A percentile compares a stretch with the other conserved stretches of the same genome.
These are phyloP conservation scores for Wallemia ichthyophaga DNA, from an alignment of 1,284 basidiomycete species.

Conservation along the genomic window DNA sequence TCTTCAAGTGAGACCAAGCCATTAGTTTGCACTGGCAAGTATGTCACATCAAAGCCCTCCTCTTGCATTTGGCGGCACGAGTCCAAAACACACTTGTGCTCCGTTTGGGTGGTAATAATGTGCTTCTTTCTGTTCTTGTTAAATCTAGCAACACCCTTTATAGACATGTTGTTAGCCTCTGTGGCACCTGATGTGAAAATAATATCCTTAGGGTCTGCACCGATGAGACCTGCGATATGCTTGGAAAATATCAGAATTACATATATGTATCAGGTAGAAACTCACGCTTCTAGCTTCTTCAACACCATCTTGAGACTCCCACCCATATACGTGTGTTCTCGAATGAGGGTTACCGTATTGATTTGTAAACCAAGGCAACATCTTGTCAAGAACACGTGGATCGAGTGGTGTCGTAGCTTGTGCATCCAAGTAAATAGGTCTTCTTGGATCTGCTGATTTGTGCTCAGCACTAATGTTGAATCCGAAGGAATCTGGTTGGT, in stretches of 20 bases:
- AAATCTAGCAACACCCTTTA: constrained; percentile 90
- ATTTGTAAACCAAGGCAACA: constrained; percentile 86
- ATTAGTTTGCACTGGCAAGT: constrained; percentile 68
- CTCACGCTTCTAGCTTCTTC: constrained; percentile 60
- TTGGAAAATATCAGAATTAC: constrained; percentile 12
- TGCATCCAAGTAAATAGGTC: constrained; percentile 87
- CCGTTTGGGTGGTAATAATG: constrained; percentile 73
- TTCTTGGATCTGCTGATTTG: constrained; percentile 7
- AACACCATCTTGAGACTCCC: constrained; percentile 88
- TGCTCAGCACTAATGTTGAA: not conserved
- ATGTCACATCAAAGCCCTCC: constrained; percentile 93
- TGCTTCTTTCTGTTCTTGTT: constrained; percentile 68
- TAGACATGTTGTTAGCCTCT: constrained; percentile 90
- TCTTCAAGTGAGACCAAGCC: constrained; percentile 49
- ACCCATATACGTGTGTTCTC: constrained; percentile 91
- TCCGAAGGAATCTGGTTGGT: constrained; percentile 1
- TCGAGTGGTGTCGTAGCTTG: constrained; percentile 96
- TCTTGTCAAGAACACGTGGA: constrained; percentile 82
- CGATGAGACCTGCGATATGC: constrained; percentile 71
- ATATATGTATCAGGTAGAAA: constrained; percentile 1
- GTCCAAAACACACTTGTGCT: constrained; percentile 97
- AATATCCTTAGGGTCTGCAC: constrained; percentile 81
- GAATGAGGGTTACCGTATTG: constrained; percentile 96
- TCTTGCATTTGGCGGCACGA: constrained; percentile 83
- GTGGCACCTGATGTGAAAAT: constrained; percentile 96